Conservation (phyloP, 2,329 filamentous ascomycete genomes). For the Claviceps humidiphila region DNA sequence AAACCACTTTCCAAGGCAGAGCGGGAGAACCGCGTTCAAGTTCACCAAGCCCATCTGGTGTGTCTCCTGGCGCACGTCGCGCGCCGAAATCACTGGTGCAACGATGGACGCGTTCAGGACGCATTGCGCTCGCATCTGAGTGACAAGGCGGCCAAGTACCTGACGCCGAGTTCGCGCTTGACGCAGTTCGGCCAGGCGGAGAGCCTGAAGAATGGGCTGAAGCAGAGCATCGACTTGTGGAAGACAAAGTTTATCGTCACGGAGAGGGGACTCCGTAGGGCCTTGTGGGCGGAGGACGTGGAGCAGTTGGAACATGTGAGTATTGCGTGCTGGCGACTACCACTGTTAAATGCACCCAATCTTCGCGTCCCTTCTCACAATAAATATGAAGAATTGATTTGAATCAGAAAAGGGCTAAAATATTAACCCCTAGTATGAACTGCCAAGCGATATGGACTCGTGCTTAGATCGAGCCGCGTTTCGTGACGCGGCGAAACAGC, state of each 20-base stretch:
- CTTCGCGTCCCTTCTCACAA: no score
- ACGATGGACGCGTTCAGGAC: slow-evolving; percentile 55
- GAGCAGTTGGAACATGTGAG: slow-evolving; percentile 46
- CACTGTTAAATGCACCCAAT: not conserved
- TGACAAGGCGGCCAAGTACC: slow-evolving; percentile 48
- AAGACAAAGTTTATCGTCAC: slow-evolving; percentile 56
- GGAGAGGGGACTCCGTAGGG: slow-evolving; percentile 53
- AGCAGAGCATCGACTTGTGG: slow-evolving; percentile 54
- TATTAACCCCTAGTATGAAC: slow-evolving; percentile 32
- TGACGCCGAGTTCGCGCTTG: slow-evolving; percentile 54
- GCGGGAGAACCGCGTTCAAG: slow-evolving; percentile 46
- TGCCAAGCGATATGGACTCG: slow-evolving; percentile 51
- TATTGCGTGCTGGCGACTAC: not conserved
- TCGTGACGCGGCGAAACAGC: slow-evolving; percentile 47
- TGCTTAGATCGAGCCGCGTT: slow-evolving; percentile 63
- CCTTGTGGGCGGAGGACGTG: slow-evolving; percentile 62
- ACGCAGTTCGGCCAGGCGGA: slow-evolving; percentile 65
- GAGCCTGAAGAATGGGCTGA: slow-evolving; percentile 67
- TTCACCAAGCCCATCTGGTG: slow-evolving; percentile 79
- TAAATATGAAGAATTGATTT: no score
- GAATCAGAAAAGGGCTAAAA: no score
- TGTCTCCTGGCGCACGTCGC: slow-evolving; percentile 70
- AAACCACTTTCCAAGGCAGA: slow-evolving; percentile 43
- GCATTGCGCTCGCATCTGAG: slow-evolving; percentile 51
- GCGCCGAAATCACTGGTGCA: slow-evolving; percentile 79